Conservation (phyloP, 1,284 basidiomycete genomes). For the Trichosporon ovoides region DNA sequence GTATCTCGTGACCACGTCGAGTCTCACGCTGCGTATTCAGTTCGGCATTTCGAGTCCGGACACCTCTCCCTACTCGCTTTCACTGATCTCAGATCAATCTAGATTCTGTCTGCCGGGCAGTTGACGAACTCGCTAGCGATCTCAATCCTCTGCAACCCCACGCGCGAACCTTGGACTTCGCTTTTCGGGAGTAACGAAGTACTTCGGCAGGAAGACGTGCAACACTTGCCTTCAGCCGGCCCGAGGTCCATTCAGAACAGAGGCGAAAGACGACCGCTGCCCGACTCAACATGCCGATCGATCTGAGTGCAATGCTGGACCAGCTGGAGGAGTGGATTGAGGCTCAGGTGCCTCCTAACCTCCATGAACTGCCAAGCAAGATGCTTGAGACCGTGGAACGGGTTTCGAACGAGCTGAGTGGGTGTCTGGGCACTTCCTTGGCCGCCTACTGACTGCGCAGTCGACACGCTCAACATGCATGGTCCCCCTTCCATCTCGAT, state of each 20-base stretch:
- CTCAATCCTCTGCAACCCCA: too few relatives aligned
- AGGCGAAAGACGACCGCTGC: background rate
- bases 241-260: background rate
- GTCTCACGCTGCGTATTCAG: constrained; percentile 4
- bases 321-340: constrained; percentile 48
- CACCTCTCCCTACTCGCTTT: background rate
- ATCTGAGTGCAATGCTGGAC: constrained; percentile 40
- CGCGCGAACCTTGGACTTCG: too few relatives aligned
- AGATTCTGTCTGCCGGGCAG: too few relatives aligned
- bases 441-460: constrained; percentile 21
- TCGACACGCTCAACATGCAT: constrained; percentile 45
- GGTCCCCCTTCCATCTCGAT: constrained; percentile 45
- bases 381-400: constrained; percentile 46
- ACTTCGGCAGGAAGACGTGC: too few relatives aligned
- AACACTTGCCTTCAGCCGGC: background rate
- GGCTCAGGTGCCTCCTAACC: constrained; percentile 41
- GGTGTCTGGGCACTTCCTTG: constrained; percentile 12
- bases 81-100: background rate
- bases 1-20: constrained; percentile 3
- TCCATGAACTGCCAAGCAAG: constrained; percentile 43
- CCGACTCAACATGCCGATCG: constrained; percentile 29
- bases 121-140: too few relatives aligned
- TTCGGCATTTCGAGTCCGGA: background rate
- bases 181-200: too few relatives aligned
- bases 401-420: constrained; percentile 43